Percentiles rank a stretch among this genome's conserved stretches.
Conservation (phyloP, 2,329 filamentous ascomycete genomes). For the Colletotrichum orbiculare region DNA sequence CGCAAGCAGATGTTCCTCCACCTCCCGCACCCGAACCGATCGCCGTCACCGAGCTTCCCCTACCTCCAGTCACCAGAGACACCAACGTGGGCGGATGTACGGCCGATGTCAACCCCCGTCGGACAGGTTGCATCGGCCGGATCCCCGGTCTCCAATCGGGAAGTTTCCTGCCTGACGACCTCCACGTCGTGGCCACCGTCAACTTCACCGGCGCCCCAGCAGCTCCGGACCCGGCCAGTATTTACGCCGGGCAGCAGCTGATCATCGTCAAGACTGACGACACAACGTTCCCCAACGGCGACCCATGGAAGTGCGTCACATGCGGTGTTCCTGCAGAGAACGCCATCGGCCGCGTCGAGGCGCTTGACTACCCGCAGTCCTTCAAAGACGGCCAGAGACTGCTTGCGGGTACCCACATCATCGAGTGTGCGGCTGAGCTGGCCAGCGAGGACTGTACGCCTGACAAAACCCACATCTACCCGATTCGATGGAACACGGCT, state of each 20-base stretch:
- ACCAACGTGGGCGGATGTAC: conserved; percentile 46
- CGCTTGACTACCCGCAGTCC: conserved; percentile 54
- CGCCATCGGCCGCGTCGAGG: conserved; percentile 37
- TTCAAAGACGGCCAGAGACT: conserved; percentile 52
- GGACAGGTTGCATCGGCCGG: conserved; percentile 51
- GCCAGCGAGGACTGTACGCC: conserved; percentile 49
- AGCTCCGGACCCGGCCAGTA: conserved; percentile 50
- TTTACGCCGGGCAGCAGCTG: conserved; percentile 54
- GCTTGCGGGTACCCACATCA: conserved; percentile 46
- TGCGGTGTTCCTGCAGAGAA: conserved; percentile 53
- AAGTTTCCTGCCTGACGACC: conserved; percentile 55
- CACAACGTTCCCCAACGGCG: conserved; percentile 54
- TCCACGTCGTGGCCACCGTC: conserved; percentile 52
- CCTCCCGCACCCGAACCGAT: conserved; percentile 48
- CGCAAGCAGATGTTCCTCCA: conserved; percentile 31
- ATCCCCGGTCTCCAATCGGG: conserved; percentile 23
- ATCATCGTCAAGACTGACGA: conserved; percentile 56
- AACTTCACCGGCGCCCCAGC: conserved; percentile 55
- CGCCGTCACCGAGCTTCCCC: conserved; percentile 46
- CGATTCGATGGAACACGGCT: conserved; percentile 49
- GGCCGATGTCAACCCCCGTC: conserved; percentile 44
- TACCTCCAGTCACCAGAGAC: conserved; percentile 48
- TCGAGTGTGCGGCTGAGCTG: conserved; percentile 52
- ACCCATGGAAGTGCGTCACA: conserved; percentile 59
- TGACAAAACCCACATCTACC: conserved; percentile 48